Base-by-base conservation (phyloP, 2,329 filamentous ascomycete genomes). In the Graphium sp. region DNA sequence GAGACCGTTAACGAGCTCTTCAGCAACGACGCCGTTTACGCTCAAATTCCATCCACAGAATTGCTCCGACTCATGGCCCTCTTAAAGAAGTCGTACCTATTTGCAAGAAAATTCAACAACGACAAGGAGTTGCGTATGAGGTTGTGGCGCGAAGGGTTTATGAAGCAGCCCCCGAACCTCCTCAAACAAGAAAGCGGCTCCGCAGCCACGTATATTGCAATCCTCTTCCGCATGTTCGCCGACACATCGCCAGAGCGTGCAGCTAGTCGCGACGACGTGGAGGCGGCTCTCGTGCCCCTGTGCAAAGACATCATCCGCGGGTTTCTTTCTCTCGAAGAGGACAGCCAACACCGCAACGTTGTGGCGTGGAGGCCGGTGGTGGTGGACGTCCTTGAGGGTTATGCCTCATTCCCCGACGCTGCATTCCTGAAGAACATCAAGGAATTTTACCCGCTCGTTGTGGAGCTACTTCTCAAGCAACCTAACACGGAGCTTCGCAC, bases 1-100 rank as follows among this genome's bases (percentile, higher is more conserved):
- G 91, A 98, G 52, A 99, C 91, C 0, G 91, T 99, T 23, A 91
- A 92, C 44, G 91, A 99, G 52, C 72, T 99, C 27, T 98, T 98
- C 58, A 91, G 84, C 41, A 98, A 95, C 50, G 85, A 95, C 46
- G 72, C 80, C 2, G 91, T 98, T 11, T 98, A 98, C 48, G 66
- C 74, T 5, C 75, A 92, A 47, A 98, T 98, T 22, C 91, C 89
- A 1, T 93, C 84, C 1, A 59, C 69, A 7, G 84, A 95, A 46
- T 71, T 99, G 1, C 63, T 99, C 13, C 75, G 85, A 3, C 63
- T 99, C 10, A 99, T 98, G 91, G 72, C 70, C 2, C 65, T 98
- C 2, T 64, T 99, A 18, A 98, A 98, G 56, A 89, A 91, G 47
- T 89, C 79, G 17, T 98, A 93, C 55, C 74, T 91, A 34, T 99